Evolutionary conservation across 441 rosid genomes (phyloP).

Genomic region (Gossypium schwendimanii): DNA sequence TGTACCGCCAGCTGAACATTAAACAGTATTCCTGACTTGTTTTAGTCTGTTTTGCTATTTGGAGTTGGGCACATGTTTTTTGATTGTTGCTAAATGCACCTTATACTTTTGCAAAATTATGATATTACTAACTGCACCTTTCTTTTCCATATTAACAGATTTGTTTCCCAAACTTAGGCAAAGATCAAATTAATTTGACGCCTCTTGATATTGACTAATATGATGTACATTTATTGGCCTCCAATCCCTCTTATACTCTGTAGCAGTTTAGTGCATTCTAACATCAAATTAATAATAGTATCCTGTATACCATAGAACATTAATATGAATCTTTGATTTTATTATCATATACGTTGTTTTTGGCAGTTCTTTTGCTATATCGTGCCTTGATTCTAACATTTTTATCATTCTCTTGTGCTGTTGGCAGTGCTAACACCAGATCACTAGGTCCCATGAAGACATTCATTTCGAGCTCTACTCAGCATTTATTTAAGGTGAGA

Average conservation of each 20-base stretch:
- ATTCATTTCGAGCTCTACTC: constrained; percentile 26
- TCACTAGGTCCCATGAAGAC: constrained; percentile 45
- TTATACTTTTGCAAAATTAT: neutral
- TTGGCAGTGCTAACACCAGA: constrained; percentile 72
- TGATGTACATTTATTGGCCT: neutral
- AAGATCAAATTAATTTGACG: neutral
- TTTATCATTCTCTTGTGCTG: constrained; percentile 3
- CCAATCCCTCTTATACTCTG: neutral
- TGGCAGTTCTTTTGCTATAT: neutral
- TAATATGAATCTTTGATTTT: neutral
- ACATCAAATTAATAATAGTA: neutral
- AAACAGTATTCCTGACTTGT: neutral
- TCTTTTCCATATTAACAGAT: neutral
- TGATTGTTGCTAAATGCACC: neutral
- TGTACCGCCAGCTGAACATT: neutral
- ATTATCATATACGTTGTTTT: neutral
- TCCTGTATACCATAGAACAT: neutral
- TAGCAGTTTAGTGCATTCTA: neutral
- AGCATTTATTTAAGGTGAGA: constrained; percentile 38
- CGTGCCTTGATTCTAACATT: neutral
- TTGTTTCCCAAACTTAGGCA: neutral
- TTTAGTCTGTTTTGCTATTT: neutral
- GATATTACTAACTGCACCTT: neutral
- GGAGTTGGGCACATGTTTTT: neutral
- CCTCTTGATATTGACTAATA: neutral